Evolutionary conservation across 495 filamentous ascomycete genomes (phyloP).

Genomic region (Penicillium pulvis): DNA sequence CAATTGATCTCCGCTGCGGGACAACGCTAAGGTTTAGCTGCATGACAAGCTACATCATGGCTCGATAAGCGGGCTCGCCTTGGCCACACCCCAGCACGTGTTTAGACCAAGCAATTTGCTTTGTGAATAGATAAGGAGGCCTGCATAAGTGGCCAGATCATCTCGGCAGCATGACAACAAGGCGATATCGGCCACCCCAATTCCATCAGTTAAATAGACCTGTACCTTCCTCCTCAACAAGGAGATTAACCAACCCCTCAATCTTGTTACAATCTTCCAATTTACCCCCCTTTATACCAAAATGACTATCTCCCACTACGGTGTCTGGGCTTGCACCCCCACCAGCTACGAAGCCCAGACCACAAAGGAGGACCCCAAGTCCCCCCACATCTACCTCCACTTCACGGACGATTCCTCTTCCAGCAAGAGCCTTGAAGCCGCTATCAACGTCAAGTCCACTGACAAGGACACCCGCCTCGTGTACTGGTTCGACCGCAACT

Average conservation of each 20-base stretch:
- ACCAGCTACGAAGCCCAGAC: slow-evolving; percentile 28
- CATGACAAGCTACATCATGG: slow-evolving; percentile 18
- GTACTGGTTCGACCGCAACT: slow-evolving; percentile 29
- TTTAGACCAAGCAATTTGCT: slow-evolving; percentile 2
- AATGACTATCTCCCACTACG: slow-evolving; percentile 34
- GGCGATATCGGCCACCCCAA: background rate
- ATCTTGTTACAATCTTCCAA: background rate
- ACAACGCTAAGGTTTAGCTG: slow-evolving; percentile 19
- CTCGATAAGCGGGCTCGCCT: slow-evolving; percentile 1
- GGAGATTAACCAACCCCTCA: background rate
- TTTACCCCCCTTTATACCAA: background rate
- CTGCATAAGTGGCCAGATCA: slow-evolving; percentile 3
- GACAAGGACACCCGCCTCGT: slow-evolving; percentile 28
- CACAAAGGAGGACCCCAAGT: slow-evolving; percentile 26
- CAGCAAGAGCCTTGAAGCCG: slow-evolving; percentile 24
- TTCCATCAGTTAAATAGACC: background rate
- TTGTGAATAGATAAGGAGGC: slow-evolving; percentile 5
- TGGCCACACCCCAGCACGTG: slow-evolving; percentile 14
- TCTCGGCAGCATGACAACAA: background rate
- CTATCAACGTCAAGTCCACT: slow-evolving; percentile 34
- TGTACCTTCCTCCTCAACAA: background rate
- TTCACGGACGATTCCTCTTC: slow-evolving; percentile 26
- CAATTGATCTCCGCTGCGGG: slow-evolving; percentile 1
- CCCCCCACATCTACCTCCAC: slow-evolving; percentile 32
- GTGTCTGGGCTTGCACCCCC: slow-evolving; percentile 31